Base-by-base conservation (phyloP, 805 yeast genomes). In the Monosporozyma aerobia region DNA sequence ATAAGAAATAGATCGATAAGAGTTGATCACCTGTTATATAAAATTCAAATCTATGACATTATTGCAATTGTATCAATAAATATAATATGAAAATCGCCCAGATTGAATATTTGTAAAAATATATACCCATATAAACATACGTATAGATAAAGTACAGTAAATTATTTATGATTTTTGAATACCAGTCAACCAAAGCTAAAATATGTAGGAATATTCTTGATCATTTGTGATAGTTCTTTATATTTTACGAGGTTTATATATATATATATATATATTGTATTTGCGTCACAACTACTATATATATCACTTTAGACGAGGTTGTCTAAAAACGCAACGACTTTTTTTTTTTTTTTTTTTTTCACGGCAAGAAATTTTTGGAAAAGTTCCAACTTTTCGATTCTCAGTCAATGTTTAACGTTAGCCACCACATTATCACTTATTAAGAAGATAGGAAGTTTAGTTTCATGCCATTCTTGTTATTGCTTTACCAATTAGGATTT, bases 1-100 rank as follows among this genome's bases (percentile, higher is more conserved):
- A 59, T 56, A 61, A 61, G 55, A 46, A 49, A 44, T 47, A 35
- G 7, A 22, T 23, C 27, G 3, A 35, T 16, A 7, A 43, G 14
- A n/a, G 19, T 19, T 23, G 30, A 43, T 23, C 29, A 43, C 45
- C 13, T 43, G 45, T 43, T 23, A 43, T 43, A 43, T 43, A 43
- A 23, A 19, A 19, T 8, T 16, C 9, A 39, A 9, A 39, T 13
- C 7, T 39, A 39, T 39, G 43, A 39, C 43, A 16, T 39, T 25
- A 23, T 39, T 39, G 43, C 25, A 39, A 39, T 19, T 11, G 16
- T 30, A 43, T 23, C 30, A 10, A 43, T 23, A 14, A 43, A 43
- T 23, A 22, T 22, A 13, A 43, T 23, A 19, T 23, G 10, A 37
- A 40, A 40, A 22, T 19, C 30, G 23, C 13, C 8, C 25, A 43